Evolutionary conservation across 345 rosid species (phyloP).

Genomic region (Populus euphratica): DNA sequence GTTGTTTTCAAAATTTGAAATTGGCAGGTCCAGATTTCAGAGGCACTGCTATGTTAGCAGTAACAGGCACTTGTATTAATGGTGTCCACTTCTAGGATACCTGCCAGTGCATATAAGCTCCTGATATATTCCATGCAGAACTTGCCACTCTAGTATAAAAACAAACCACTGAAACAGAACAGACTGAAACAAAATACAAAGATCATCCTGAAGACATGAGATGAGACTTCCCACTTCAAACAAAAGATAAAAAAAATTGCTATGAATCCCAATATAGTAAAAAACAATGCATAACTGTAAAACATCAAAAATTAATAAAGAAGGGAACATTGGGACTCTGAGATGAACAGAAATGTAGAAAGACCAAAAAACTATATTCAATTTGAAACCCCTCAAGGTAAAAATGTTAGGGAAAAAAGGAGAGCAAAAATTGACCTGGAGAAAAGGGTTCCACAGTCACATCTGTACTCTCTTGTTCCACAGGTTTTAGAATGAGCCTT

Average conservation of each 20-base stretch:
- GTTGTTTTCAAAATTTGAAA: constrained; percentile 20
- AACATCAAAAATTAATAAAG: constrained; percentile 12
- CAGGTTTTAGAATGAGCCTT: constrained; percentile 95
- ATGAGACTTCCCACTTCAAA: constrained; percentile 19
- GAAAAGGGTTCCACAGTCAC: constrained; percentile 94
- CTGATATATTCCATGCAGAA: constrained; percentile 41
- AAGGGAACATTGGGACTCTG: constrained; percentile 14
- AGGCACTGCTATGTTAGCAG: constrained; percentile 20
- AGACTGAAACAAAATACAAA: constrained; percentile 18
- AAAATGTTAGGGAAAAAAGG: neutral
- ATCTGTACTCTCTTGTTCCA: constrained; percentile 88
- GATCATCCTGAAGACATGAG: constrained; percentile 15
- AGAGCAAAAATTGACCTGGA: constrained; percentile 49
- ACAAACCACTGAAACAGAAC: constrained; percentile 16
- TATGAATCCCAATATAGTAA: constrained; percentile 9
- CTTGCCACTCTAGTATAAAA: constrained; percentile 18
- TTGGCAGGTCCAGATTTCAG: constrained; percentile 28
- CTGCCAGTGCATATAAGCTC: constrained; percentile 38
- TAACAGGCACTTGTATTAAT: constrained; percentile 31
- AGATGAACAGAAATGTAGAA: constrained; percentile 17
- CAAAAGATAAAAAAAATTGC: constrained; percentile 15
- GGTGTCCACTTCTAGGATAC: constrained; percentile 34
- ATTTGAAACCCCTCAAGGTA: neutral
- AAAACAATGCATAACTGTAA: constrained; percentile 7
- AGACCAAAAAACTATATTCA: constrained; percentile 2